Conservation (phyloP, 768 basidiomycete genomes). For the Mrakia frigida region DNA sequence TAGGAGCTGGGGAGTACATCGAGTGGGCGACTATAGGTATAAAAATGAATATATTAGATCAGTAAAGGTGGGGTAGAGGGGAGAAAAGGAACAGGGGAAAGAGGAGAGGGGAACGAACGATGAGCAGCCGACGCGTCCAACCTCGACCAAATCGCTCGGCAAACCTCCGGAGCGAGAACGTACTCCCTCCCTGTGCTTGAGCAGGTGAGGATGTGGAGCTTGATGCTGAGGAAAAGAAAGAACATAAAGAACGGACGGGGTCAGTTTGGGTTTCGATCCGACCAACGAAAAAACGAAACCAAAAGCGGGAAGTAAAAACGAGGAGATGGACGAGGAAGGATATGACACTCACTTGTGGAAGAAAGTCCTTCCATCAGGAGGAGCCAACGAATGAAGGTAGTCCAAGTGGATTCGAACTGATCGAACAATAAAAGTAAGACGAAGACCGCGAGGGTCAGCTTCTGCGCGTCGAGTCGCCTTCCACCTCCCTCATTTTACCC, state of each 20-base stretch:
- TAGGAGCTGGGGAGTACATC: slow-evolving; percentile 6
- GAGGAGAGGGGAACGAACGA: not conserved
- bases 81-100: not conserved
- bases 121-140: slow-evolving; percentile 8
- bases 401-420: slow-evolving; percentile 12
- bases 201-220: slow-evolving; percentile 4
- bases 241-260: not conserved
- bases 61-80: not conserved
- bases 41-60: not conserved
- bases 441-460: not conserved
- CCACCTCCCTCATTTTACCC: no score
- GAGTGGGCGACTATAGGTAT: not conserved
- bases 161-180: slow-evolving; percentile 16
- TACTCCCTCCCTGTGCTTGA: not conserved
- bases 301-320: no score
- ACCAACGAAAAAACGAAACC: no score
- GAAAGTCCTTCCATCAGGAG: not conserved
- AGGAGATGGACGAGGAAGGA: no score
- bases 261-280: not conserved
- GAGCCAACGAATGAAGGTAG: not conserved
- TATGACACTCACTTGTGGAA: not conserved
- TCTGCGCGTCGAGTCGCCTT: not conserved
- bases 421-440: no score
- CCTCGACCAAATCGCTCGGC: slow-evolving; percentile 7
- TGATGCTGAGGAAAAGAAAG: not conserved